Percentiles rank a stretch among this genome's conserved stretches.
Evolutionary conservation across 2,329 filamentous ascomycete species (phyloP).

Genomic region (Fusarium mundagurra): DNA sequence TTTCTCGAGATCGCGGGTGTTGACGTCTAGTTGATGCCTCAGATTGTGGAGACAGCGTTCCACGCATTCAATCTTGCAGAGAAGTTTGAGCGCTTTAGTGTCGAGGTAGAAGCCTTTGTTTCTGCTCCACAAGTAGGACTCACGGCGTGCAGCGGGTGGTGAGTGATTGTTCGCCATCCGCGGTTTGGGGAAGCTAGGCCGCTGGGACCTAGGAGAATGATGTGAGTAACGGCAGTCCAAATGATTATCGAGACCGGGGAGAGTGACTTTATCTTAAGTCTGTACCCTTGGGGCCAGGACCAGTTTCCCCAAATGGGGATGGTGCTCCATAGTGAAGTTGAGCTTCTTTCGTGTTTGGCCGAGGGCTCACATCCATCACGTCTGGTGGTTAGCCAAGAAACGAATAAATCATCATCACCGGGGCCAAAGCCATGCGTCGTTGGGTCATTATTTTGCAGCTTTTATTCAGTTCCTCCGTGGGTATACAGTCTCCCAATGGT

Average conservation of each 20-base stretch:
- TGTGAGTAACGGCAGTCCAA: neutral
- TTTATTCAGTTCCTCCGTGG: neutral
- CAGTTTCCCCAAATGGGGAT: no score
- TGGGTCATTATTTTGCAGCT: neutral
- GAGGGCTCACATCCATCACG: neutral
- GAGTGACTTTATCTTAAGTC: neutral
- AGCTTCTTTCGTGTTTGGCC: neutral
- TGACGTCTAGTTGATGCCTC: neutral
- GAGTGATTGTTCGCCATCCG: neutral
- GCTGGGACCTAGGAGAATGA: neutral
- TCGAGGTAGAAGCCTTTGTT: neutral
- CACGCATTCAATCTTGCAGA: neutral
- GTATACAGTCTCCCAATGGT: conserved; percentile 12
- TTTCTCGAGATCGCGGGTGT: neutral
- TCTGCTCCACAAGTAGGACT: neutral
- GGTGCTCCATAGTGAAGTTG: neutral
- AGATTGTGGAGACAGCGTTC: neutral
- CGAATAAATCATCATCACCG: neutral
- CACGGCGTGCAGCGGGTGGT: no score
- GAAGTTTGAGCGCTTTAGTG: neutral
- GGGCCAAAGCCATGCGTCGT: no score
- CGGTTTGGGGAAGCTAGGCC: neutral
- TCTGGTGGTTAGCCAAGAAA: neutral
- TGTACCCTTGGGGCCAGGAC: no score
- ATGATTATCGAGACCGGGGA: no score